Conservation (phyloP, 495 filamentous ascomycete species). For the Schizothecium vesticola region DNA sequence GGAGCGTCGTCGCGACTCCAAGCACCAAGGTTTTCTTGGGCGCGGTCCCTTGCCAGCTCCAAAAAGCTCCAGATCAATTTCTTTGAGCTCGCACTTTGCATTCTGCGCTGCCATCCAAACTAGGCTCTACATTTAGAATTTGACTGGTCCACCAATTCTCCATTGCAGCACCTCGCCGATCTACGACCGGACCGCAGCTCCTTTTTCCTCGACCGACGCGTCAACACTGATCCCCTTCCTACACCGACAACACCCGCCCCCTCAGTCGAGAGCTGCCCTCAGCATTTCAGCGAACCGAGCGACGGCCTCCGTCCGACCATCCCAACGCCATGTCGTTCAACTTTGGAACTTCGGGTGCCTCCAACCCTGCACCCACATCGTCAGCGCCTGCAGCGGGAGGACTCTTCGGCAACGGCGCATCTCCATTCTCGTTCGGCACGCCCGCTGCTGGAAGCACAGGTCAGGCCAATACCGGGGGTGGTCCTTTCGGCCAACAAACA, state of each 20-base stretch:
- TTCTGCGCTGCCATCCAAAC: background rate
- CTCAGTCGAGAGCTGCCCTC: background rate
- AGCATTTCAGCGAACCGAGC: background rate
- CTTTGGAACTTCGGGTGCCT: conserved; percentile 36
- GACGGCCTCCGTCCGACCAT: background rate
- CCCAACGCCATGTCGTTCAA: conserved; percentile 27
- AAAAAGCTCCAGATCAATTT: conserved; percentile 15
- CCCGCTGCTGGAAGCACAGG: conserved; percentile 25
- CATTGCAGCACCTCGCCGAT: background rate
- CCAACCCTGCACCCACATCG: conserved; percentile 33
- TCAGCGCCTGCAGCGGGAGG: conserved; percentile 36
- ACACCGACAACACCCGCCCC: background rate
- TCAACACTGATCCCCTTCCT: background rate
- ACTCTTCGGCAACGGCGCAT: conserved; percentile 31
- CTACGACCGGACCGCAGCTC: background rate
- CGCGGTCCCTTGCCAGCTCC: conserved; percentile 21
- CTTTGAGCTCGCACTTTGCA: background rate
- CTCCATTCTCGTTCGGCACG: conserved; percentile 33
- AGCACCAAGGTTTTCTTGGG: conserved; percentile 16
- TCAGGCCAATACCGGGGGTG: conserved; percentile 20
- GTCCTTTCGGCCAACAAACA: conserved; percentile 33
- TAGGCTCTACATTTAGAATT: background rate
- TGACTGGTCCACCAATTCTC: background rate
- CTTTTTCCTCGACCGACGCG: background rate
- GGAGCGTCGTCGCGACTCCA: conserved; percentile 2